phyloP scores from a whole-genome alignment of 2,329 filamentous ascomycete genomes.

The Paraphoma sp. region DNA sequence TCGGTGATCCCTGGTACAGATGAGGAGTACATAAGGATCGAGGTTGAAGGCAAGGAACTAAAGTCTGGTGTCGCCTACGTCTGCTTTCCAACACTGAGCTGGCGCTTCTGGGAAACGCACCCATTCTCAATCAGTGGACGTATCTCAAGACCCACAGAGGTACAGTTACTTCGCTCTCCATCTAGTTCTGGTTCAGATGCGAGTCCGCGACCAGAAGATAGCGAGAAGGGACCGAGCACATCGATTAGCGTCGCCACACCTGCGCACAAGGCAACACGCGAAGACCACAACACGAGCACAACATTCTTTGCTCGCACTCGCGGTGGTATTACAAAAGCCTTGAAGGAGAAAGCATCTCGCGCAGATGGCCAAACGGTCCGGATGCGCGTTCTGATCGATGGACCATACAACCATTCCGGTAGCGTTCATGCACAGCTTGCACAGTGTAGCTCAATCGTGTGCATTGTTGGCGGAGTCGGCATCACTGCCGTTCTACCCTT shows the following conservation, averaged over 20 bases:
- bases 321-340: constrained; percentile 1
- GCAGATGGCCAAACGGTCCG: constrained; percentile 44
- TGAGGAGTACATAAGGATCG: constrained; percentile 46
- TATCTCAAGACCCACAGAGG: background rate
- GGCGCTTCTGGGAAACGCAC: constrained; percentile 59
- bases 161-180: background rate
- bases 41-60: constrained; percentile 46
- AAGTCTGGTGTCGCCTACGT: constrained; percentile 52
- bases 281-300: background rate
- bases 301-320: constrained; percentile 9
- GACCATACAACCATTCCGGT: constrained; percentile 6
- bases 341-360: constrained; percentile 1
- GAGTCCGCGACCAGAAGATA: background rate
- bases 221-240: background rate
- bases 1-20: constrained; percentile 35
- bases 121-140: constrained; percentile 50
- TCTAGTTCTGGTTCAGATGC: background rate
- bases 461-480: constrained; percentile 58
- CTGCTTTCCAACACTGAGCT: constrained; percentile 57
- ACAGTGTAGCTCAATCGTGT: constrained; percentile 41
- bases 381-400: constrained; percentile 18
- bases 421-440: constrained; percentile 33
- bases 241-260: background rate
- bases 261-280: background rate
- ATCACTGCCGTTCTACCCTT: constrained; percentile 55